phyloP scores from a whole-genome alignment of 2,329 filamentous ascomycete species.

The Diaporthe nobilis region DNA sequence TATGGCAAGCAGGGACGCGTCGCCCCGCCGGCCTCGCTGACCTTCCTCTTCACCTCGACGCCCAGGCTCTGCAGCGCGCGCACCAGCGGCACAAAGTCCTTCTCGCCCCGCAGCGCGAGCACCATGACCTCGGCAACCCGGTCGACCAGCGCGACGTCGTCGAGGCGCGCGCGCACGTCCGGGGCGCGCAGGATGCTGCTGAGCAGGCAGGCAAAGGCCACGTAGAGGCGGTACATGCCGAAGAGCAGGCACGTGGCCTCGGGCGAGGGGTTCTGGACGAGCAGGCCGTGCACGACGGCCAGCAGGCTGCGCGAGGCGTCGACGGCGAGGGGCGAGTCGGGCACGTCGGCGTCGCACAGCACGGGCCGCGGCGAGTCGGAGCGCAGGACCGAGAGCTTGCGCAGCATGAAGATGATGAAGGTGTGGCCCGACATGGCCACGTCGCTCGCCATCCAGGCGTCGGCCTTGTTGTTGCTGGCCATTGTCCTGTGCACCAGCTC shows the following conservation, averaged over 20 bases:
- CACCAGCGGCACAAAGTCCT: neutral
- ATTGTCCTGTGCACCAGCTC: neutral
- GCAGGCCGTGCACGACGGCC: neutral
- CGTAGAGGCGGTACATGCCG: neutral
- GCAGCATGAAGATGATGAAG: neutral
- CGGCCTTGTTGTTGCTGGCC: neutral
- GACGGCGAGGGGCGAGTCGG: neutral
- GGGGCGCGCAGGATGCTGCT: neutral
- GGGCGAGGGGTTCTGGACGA: neutral
- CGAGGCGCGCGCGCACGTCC: neutral
- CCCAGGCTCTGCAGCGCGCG: neutral
- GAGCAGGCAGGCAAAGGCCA: neutral
- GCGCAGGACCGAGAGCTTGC: neutral
- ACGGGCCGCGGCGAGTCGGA: neutral
- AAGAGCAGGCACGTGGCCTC: neutral
- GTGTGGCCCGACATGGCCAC: neutral
- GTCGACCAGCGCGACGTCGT: neutral
- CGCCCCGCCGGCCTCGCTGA: neutral
- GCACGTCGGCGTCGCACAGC: neutral
- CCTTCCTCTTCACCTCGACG: neutral
- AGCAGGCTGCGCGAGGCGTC: neutral
- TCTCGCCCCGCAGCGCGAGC: neutral
- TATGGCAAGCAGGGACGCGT: no score
- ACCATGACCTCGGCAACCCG: neutral
- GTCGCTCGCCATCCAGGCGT: neutral